These are phyloP conservation scores for Aplosporella prunicola DNA, from an alignment of 2,329 filamentous ascomycete genomes.

Conservation along the genomic window DNA sequence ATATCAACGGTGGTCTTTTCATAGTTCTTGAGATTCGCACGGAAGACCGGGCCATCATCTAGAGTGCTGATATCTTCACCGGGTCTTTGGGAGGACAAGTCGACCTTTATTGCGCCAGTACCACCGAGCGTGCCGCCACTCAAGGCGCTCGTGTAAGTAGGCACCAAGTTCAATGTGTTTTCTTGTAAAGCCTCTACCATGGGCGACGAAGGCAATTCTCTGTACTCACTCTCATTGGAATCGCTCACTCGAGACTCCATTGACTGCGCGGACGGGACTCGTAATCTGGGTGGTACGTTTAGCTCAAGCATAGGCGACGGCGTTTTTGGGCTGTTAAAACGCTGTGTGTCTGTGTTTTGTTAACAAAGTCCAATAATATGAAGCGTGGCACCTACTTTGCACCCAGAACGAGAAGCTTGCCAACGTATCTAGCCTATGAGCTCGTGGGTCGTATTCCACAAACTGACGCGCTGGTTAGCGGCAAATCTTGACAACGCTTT, in stretches of 20 bases:
- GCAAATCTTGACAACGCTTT: neutral
- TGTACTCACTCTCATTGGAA: conserved; percentile 46
- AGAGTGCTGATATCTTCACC: conserved; percentile 75
- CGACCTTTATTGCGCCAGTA: conserved; percentile 57
- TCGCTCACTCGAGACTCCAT: conserved; percentile 73
- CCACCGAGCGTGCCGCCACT: conserved; percentile 22
- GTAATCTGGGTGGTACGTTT: conserved; percentile 62
- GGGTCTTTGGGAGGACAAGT: conserved; percentile 76
- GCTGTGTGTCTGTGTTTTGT: conserved; percentile 26
- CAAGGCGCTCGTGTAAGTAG: conserved; percentile 17
- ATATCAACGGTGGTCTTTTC: conserved; percentile 96
- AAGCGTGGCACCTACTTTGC: conserved; percentile 50
- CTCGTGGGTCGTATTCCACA: conserved; percentile 91
- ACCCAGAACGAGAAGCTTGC: conserved; percentile 96
- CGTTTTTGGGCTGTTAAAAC: conserved; percentile 29
- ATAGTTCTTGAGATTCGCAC: conserved; percentile 90
- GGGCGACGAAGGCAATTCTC: conserved; percentile 38
- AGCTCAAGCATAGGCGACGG: conserved; percentile 66
- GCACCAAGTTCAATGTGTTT: conserved; percentile 34
- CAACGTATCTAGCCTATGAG: conserved; percentile 78
- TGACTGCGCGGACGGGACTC: conserved; percentile 79
- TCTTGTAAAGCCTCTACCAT: conserved; percentile 40
- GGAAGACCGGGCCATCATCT: conserved; percentile 90
- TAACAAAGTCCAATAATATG: neutral
- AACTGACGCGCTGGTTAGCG: conserved; percentile 48